A percentile compares a stretch with the other conserved stretches of the same genome.
Evolutionary conservation across 2,329 filamentous ascomycete species (phyloP).

Genomic region (Beauveria bassiana): DNA sequence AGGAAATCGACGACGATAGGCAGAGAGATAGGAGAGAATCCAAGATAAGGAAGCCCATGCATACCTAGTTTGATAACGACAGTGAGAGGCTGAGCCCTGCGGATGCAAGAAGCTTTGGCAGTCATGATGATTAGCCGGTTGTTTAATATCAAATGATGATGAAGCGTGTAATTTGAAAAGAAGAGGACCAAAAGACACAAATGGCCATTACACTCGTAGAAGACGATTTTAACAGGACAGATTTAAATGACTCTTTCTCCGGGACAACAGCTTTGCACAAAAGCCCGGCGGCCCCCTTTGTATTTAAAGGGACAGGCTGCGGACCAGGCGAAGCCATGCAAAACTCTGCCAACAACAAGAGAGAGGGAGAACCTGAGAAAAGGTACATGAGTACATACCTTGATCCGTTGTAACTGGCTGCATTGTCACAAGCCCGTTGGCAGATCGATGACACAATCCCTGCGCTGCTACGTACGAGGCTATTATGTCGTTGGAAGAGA

Average conservation of each 20-base stretch:
- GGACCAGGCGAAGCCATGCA: conserved; percentile 2
- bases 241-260: neutral
- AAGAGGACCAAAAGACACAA: conserved; percentile 5
- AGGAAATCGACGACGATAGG: neutral
- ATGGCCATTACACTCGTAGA: conserved; percentile 10
- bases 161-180: conserved; percentile 11
- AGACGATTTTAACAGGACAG: neutral
- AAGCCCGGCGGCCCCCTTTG: conserved; percentile 3
- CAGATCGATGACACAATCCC: conserved; percentile 12
- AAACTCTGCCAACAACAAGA: conserved; percentile 12
- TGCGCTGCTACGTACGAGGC: conserved; percentile 11
- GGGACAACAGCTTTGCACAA: neutral
- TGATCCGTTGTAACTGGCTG: conserved; percentile 4
- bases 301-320: conserved; percentile 9
- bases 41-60: conserved; percentile 20
- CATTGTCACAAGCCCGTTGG: conserved; percentile 12
- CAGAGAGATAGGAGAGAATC: neutral
- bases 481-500: conserved; percentile 10
- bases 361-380: neutral
- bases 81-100: conserved; percentile 44
- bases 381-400: conserved; percentile 13
- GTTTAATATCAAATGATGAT: conserved; percentile 6
- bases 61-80: conserved; percentile 85
- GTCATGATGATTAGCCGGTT: conserved; percentile 11
- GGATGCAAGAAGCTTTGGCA: conserved; percentile 13